Base-by-base conservation (phyloP, 2,329 filamentous ascomycete species). In the Aspergillus arachidicola region DNA sequence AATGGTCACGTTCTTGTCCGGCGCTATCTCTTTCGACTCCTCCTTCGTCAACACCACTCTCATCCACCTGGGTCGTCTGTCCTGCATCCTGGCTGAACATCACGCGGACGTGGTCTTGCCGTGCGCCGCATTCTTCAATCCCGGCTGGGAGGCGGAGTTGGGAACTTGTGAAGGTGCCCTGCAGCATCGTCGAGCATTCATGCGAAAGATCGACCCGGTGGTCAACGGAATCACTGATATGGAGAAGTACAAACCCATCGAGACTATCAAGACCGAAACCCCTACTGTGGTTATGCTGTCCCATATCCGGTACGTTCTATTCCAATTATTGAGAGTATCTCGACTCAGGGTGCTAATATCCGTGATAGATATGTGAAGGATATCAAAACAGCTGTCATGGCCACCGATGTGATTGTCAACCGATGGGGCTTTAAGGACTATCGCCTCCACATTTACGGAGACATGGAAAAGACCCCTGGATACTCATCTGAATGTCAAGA, bases 261-360 rank as follows among this genome's bases (percentile, higher is more conserved):
- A 86, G 53, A 82, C 86, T 59, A 86, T 88, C 67, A 84, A 84
- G 58, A 84, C 86, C 0, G 80, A 84, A 61, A 81, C 80, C 23
- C 87, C 87, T 3, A 89, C 87, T 0, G 87, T 88, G 2, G 86
- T 86, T 26, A 89, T 89, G 87, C 73, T 89, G 55, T 89, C 87
- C 23, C 87, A 89, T 56, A 74, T 80, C 30, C 78, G 77, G 76
- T 80, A 79, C 69, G 76, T 38, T 14, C 16, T 12, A 12, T 21
- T 16, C 28, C 48, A 19, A 21, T 16, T 16, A 26, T 4, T 10
- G 16, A 32, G 32, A n/a, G 19, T 32, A 32, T 32, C 10, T n/a
- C 28, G 11, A 30, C 4, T 30, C 46, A 50, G 26, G 11, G 4
- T 23, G 30, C 51, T 55, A 55, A 55, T 23, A 19, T 38, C n/a